Evolutionary conservation across 345 rosid genomes (phyloP), one percentile per base, ranked within the genome.

Genomic region (Hirschfeldia incana): DNA sequence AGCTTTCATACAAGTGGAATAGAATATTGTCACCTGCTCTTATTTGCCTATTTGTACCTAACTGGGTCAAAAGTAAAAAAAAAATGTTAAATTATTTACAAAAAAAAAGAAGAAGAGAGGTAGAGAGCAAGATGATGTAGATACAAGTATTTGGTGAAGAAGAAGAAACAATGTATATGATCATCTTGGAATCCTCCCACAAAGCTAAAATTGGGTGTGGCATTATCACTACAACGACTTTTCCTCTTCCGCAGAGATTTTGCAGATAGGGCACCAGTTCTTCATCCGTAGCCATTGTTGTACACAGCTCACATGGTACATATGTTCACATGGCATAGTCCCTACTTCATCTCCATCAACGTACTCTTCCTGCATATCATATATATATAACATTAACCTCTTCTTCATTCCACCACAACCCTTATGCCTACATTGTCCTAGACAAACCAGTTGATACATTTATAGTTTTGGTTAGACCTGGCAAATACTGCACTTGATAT

Each of bases 191-290:
- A 49, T 8, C 70, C 46, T 79, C 46, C 15, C 73, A 73, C 62
- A 46, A 59, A 78, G 62, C 65, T 73, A 59, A 79, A 46, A 16
- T 55, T 65, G 76, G 8, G 65, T 7, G n/a, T 65, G 81, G 60
- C 49, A 71, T 37, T 65, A 55, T 71, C 72, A 65, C 72, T 78
- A 53, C 44, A 69, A 8, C 12, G 65, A 49, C 49, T 73, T 63
- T 21, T 69, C 74, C 30, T 73, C 71, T 63, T 80, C 72, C 1
- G 88, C 96, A 6, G 91, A 75, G 69, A 89, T 83, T 84, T 96
- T 96, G 88, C 98, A 96, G 76, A 93, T 80, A 6, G 99, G 97
- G 74, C 99, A 92, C 98, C 99, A 92, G 33, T 89, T 96, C 86
- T 93, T 96, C 78, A 91, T 85, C 82, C 89, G 83, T 49, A 93